Evolutionary conservation across 2,329 filamentous ascomycete species (phyloP), one percentile per base, ranked within the genome.

Genomic region (Penicillium sp.): DNA sequence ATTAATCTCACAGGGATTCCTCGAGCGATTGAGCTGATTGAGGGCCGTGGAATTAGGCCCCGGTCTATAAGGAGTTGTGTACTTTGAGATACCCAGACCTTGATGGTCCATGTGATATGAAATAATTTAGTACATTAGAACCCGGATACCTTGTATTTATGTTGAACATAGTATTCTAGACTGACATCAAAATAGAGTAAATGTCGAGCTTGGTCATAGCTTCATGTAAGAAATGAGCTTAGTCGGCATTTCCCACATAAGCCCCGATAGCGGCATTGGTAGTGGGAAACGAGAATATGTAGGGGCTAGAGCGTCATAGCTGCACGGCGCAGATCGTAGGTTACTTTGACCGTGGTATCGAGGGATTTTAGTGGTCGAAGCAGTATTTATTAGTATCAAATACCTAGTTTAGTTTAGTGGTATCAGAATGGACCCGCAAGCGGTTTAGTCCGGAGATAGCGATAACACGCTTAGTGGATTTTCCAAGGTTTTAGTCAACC

Each of bases 1-100:
- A 41, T 70, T 98, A 59, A 96, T 98, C 62, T 81, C 89, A 13
- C 91, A 97, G 66, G 93, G 93, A 16, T 98, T 96, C 71, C 74
- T 98, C 54, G 90, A 96, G 69, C 89, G 89, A 61, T 77, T 98
- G 57, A 83, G 82, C 65, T 96, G 77, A 87, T 44, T 46, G 20
- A 11, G 35, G 31, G 20, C 22, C n/a, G 20, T 24, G 20, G 20
- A 37, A 24, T 24, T 20, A 37, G 20, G 20, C 35, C 11, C n/a
- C 22, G 38, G 35, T 24, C 35, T 24, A 11, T 23, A 22, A 37
- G 34, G 13, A 44, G 18, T 51, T 49, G 22, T 50, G 48, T 50
- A 40, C 38, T 49, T 54, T 56, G 44, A 48, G 54, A 57, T 56
- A 37, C 54, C 53, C 53, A 42, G 31, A 34, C 31, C 7, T 34